These are phyloP conservation scores for Amylocystis lapponica DNA, from an alignment of 768 basidiomycete genomes.

Conservation along the genomic window DNA sequence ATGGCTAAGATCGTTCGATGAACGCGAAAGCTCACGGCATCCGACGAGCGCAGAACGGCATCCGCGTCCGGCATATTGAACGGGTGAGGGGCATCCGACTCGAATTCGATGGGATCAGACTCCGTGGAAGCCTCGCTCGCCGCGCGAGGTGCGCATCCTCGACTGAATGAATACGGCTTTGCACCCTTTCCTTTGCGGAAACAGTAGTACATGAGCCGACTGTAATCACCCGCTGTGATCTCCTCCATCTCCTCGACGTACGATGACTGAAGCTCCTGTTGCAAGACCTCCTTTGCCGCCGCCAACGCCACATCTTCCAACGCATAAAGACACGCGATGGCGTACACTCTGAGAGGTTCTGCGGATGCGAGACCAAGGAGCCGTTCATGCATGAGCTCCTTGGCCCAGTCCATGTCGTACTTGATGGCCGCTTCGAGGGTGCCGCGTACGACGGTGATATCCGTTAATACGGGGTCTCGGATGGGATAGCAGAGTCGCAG, in stretches of 20 bases:
- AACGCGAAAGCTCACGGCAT: constrained; percentile 41
- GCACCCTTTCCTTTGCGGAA: not conserved
- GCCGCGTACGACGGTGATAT: constrained; percentile 6
- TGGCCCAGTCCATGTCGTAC: constrained; percentile 15
- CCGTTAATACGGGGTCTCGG: constrained; percentile 1
- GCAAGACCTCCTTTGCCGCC: constrained; percentile 5
- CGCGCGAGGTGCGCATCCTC: no score
- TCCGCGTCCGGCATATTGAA: constrained; percentile 25
- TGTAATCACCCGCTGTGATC: constrained; percentile 7
- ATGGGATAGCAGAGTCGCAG: constrained; percentile 23
- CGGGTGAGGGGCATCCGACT: not conserved
- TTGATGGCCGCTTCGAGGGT: constrained; percentile 18
- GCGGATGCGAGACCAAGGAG: constrained; percentile 1
- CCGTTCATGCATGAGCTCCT: not conserved
- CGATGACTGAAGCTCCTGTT: not conserved
- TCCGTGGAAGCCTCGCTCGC: no score
- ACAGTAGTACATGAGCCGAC: constrained; percentile 4
- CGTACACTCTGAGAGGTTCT: constrained; percentile 10
- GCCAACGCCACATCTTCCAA: constrained; percentile 11
- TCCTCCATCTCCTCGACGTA: constrained; percentile 5
- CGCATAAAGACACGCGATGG: constrained; percentile 11
- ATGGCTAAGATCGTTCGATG: constrained; percentile 48
- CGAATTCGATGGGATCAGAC: not conserved
- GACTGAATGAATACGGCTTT: not conserved
- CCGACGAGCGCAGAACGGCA: constrained; percentile 50